Evolutionary conservation across 768 basidiomycete genomes (phyloP), one percentile per base, ranked within the genome.

Genomic region (Grammothele lineata): DNA sequence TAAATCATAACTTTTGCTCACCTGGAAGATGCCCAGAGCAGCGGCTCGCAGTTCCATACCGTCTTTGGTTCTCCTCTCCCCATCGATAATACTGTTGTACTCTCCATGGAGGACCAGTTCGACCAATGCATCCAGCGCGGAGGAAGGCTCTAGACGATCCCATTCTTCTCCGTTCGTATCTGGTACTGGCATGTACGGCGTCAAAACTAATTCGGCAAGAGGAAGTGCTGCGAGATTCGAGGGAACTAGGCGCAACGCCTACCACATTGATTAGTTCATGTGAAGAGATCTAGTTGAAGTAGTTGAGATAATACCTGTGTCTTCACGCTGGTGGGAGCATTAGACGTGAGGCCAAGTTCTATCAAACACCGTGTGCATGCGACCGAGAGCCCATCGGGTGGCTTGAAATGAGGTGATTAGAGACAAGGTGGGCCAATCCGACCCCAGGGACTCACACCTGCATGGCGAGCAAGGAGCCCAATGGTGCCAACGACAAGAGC

Each of bases 281-380:
- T n/a, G n/a, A n/a, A n/a, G n/a, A n/a, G n/a, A n/a, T n/a, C n/a
- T n/a, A n/a, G n/a, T n/a, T n/a, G n/a, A n/a, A n/a, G n/a, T n/a
- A n/a, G n/a, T n/a, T n/a, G n/a, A n/a, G n/a, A n/a, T n/a, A 63
- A 40, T 64, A 87, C 90, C 75, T 92, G 90, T 4, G 86, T 85
- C 70, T 99, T 98, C 38, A 98, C 68, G 5, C 74, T 55, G 3
- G 89, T 85, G 0, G 96, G 95, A 3, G 90, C 87, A 65, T 98
- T 98, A n/a, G 92, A 94, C 8, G 94, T 85, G 24, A 98, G 74
- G 1, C 87, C 88, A 4, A 94, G 71, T 63, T 99, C 95, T 14
- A 92, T 64, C 22, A 98, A 76, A 64, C 87, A 89, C 43, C 93
- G 78, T 0, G 85, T 77, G 57, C 77, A 85, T 3, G 78, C 63